Conservation (phyloP, 2,329 filamentous ascomycete species). For the Zymoseptoria ardabiliae region DNA sequence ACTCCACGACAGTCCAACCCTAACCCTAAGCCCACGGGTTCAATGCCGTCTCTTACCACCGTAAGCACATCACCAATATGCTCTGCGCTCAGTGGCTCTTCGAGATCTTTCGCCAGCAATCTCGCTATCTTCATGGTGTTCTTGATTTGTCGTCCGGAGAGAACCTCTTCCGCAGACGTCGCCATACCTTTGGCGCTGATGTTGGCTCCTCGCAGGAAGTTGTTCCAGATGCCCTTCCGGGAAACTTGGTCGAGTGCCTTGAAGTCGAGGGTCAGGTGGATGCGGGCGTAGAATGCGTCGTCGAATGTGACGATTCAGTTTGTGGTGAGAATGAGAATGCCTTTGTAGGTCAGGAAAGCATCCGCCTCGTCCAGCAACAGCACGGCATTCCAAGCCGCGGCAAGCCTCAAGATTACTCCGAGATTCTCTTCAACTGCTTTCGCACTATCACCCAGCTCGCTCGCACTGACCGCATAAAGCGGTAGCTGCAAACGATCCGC, state of each 20-base stretch:
- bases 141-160: constrained; percentile 15
- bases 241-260: constrained; percentile 15
- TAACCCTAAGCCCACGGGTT: background rate
- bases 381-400: constrained; percentile 22
- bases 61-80: constrained; percentile 1
- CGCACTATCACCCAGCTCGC: constrained; percentile 14
- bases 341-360: constrained; percentile 31
- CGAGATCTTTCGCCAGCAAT: constrained; percentile 9
- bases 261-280: constrained; percentile 29
- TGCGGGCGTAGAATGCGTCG: constrained; percentile 28
- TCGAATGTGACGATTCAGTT: constrained; percentile 33
- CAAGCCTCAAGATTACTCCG: constrained; percentile 13
- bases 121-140: constrained; percentile 15
- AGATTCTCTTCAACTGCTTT: constrained; percentile 16
- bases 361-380: constrained; percentile 36
- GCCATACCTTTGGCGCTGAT: constrained; percentile 4
- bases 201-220: constrained; percentile 6
- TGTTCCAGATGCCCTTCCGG: constrained; percentile 18
- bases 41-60: constrained; percentile 2
- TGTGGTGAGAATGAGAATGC: constrained; percentile 35
- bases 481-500: constrained; percentile 10
- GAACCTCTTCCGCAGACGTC: constrained; percentile 7
- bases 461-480: constrained; percentile 8
- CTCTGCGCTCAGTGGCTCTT: background rate
- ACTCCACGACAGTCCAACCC: background rate